These are phyloP conservation scores for Oidiodendron maius DNA, from an alignment of 495 filamentous ascomycete species.

Conservation along the genomic window DNA sequence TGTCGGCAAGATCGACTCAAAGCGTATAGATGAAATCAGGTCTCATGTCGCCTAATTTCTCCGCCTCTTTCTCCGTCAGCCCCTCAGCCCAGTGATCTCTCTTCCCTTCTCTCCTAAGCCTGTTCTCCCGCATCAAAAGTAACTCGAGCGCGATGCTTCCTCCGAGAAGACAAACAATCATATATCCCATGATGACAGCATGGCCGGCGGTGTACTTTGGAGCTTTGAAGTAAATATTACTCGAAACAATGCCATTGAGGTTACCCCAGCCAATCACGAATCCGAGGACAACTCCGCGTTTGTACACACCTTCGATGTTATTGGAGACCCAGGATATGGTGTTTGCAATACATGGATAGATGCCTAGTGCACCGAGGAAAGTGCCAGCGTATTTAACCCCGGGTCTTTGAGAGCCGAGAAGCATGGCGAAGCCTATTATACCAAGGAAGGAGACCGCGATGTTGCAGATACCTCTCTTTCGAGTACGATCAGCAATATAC, in stretches of 20 bases:
- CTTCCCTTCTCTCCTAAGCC: slow-evolving; percentile 52
- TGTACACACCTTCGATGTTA: slow-evolving; percentile 89
- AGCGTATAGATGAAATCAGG: slow-evolving; percentile 78
- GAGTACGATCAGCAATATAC: slow-evolving; percentile 72
- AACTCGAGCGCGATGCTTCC: slow-evolving; percentile 56
- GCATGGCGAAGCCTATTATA: slow-evolving; percentile 73
- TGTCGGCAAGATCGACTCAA: slow-evolving; percentile 30
- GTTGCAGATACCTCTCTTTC: slow-evolving; percentile 75
- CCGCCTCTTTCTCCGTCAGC: slow-evolving; percentile 50
- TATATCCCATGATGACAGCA: slow-evolving; percentile 39
- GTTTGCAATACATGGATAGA: slow-evolving; percentile 90
- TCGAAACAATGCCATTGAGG: slow-evolving; percentile 77
- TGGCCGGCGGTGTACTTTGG: slow-evolving; percentile 43
- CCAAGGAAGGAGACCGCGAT: slow-evolving; percentile 66
- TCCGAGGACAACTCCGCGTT: slow-evolving; percentile 80
- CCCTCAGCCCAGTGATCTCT: slow-evolving; percentile 65
- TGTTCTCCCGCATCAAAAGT: slow-evolving; percentile 61
- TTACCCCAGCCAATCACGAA: slow-evolving; percentile 94
- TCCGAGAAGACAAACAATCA: slow-evolving; percentile 44
- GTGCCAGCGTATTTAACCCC: slow-evolving; percentile 74
- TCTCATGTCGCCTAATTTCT: slow-evolving; percentile 60
- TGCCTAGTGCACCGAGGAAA: slow-evolving; percentile 83
- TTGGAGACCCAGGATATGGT: slow-evolving; percentile 87
- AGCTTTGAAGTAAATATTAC: slow-evolving; percentile 55
- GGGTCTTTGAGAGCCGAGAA: slow-evolving; percentile 54